phyloP scores from a whole-genome alignment of 164 flowering plant genomes.

The Sedum album region DNA sequence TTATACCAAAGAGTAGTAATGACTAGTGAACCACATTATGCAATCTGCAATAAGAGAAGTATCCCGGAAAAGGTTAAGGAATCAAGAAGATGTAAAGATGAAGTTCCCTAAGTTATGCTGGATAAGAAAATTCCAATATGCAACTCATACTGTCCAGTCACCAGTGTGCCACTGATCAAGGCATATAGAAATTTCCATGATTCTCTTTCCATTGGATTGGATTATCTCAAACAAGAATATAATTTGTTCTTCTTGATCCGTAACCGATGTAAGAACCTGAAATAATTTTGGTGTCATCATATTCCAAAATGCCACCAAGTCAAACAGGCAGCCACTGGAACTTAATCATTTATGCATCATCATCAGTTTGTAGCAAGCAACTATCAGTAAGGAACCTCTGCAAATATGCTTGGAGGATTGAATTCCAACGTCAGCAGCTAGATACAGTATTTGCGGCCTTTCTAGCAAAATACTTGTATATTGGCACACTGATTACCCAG shows the following conservation, averaged over 20 bases:
- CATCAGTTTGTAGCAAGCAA: not conserved
- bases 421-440: not conserved
- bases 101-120: not conserved
- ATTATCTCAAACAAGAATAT: not conserved
- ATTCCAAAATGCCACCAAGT: constrained; percentile 2
- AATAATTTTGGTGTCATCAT: constrained; percentile 1
- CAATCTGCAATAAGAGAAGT: not conserved
- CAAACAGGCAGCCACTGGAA: not conserved
- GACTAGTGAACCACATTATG: not conserved
- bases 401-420: not conserved
- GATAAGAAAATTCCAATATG: not conserved
- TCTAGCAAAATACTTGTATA: not conserved
- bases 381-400: not conserved
- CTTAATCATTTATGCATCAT: not conserved
- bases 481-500: not conserved
- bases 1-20: not conserved
- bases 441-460: not conserved
- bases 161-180: not conserved
- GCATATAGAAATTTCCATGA: not conserved
- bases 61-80: not conserved
- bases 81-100: not conserved
- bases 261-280: not conserved
- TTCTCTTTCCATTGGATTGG: not conserved
- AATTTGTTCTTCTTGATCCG: not conserved
- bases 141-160: not conserved